Evolutionary conservation across 345 rosid genomes (phyloP).

Genomic region (Brassica incana): DNA sequence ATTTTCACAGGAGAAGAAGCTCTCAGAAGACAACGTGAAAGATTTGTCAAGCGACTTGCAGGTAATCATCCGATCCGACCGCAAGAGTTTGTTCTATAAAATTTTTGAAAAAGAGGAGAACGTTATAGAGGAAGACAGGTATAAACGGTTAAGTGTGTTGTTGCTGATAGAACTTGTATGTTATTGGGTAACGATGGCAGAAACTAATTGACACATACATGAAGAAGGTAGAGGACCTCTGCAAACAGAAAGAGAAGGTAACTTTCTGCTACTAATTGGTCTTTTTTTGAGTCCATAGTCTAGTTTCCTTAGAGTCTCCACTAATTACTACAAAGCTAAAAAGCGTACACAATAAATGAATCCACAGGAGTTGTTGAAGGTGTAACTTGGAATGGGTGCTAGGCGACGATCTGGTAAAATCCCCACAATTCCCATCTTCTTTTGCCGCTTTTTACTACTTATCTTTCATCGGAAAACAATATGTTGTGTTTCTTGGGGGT

Average conservation of each 20-base stretch:
- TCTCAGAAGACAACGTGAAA: conserved; percentile 94
- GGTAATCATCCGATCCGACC: conserved; percentile 45
- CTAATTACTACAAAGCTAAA: background rate
- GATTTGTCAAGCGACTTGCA: conserved; percentile 87
- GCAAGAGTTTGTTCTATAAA: background rate
- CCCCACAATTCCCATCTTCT: background rate
- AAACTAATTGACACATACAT: conserved; percentile 82
- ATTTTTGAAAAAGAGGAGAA: background rate
- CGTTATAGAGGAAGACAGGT: background rate
- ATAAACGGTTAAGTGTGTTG: background rate
- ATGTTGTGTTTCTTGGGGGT: conserved; percentile 20
- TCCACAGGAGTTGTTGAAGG: conserved; percentile 40
- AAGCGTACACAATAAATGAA: background rate
- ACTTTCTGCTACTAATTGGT: background rate
- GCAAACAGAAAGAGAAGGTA: conserved; percentile 97
- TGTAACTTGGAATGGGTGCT: conserved; percentile 6
- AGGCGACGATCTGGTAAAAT: conserved; percentile 21
- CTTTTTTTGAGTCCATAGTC: no score
- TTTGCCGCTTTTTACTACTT: background rate
- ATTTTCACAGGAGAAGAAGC: conserved; percentile 75
- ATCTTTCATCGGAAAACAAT: background rate
- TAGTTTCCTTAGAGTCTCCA: background rate
- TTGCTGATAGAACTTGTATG: conserved; percentile 9
- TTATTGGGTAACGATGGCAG: conserved; percentile 45
- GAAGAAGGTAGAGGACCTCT: conserved; percentile 76